Percentiles rank a stretch among this genome's conserved stretches.
phyloP scores from a whole-genome alignment of 73 alveolate genomes.

The Paramecium octaurelia region DNA sequence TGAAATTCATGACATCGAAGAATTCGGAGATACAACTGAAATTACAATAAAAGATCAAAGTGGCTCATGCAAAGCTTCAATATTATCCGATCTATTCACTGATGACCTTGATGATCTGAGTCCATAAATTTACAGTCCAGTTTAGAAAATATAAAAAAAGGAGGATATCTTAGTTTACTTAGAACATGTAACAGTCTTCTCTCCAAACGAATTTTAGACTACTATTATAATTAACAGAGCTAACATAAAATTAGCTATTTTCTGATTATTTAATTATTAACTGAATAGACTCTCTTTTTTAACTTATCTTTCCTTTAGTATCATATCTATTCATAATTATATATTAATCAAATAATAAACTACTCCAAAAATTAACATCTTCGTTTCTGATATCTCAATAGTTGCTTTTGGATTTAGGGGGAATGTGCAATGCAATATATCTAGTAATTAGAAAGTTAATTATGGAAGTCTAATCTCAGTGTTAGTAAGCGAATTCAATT shows the following conservation, averaged over 20 bases:
- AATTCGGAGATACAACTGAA: not conserved
- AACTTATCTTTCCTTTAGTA: not conserved
- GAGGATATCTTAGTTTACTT: not conserved
- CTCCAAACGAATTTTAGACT: not conserved
- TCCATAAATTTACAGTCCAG: not conserved
- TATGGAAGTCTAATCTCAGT: slow-evolving; percentile 51
- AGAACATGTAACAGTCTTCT: slow-evolving; percentile 16
- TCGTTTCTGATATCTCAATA: not conserved
- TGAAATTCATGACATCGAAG: not conserved
- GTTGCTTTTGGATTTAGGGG: slow-evolving; percentile 29
- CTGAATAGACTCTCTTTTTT: not conserved
- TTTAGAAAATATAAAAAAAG: not conserved
- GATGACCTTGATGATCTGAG: not conserved
- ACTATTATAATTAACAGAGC: not conserved
- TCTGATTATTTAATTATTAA: not conserved
- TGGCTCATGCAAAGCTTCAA: slow-evolving; percentile 5
- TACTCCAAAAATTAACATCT: not conserved
- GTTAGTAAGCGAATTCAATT: slow-evolving; percentile 3
- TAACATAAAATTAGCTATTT: not conserved
- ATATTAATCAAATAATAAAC: not conserved
- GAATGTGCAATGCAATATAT: slow-evolving; percentile 31
- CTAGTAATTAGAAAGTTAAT: slow-evolving; percentile 7
- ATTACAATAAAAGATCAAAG: not conserved
- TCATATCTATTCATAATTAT: not conserved
- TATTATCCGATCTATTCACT: not conserved